phyloP scores from a whole-genome alignment of 805 yeast genomes.

The Lachancea nothofagi region DNA sequence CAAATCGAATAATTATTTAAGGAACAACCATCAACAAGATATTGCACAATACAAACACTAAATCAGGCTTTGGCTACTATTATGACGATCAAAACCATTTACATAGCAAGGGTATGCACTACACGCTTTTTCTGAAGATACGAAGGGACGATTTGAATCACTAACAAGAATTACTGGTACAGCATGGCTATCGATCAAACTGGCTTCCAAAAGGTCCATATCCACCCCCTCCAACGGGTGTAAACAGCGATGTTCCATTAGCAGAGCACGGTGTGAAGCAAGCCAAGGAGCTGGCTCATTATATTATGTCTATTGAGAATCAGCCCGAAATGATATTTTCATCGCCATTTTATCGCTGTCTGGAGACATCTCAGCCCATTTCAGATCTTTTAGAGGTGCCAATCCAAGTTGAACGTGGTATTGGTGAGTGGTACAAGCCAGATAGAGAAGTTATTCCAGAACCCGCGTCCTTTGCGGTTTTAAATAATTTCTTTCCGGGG shows the following conservation, averaged over 20 bases:
- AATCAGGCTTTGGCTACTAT: background rate
- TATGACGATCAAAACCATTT: slow-evolving; percentile 54
- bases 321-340: slow-evolving; percentile 67
- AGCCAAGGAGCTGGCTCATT: slow-evolving; percentile 71
- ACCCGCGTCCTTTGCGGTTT: slow-evolving; percentile 50
- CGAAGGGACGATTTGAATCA: background rate
- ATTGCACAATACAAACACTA: background rate
- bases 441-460: slow-evolving; percentile 61
- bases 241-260: slow-evolving; percentile 82
- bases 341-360: slow-evolving; percentile 86
- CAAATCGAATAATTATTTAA: background rate
- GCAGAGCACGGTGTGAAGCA: slow-evolving; percentile 87
- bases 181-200: slow-evolving; percentile 86
- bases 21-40: too few species aligned
- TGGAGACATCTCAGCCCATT: slow-evolving; percentile 73
- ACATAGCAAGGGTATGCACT: slow-evolving; percentile 49
- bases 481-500: slow-evolving; percentile 50
- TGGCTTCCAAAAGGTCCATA: slow-evolving; percentile 70
- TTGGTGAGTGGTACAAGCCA: slow-evolving; percentile 90
- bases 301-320: slow-evolving; percentile 45
- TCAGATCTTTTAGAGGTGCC: slow-evolving; percentile 54
- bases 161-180: background rate
- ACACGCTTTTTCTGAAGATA: background rate
- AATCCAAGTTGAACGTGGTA: slow-evolving; percentile 69
- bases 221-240: slow-evolving; percentile 79